Evolutionary conservation across 345 rosid genomes (phyloP).

Genomic region (Triadica sebifera): DNA sequence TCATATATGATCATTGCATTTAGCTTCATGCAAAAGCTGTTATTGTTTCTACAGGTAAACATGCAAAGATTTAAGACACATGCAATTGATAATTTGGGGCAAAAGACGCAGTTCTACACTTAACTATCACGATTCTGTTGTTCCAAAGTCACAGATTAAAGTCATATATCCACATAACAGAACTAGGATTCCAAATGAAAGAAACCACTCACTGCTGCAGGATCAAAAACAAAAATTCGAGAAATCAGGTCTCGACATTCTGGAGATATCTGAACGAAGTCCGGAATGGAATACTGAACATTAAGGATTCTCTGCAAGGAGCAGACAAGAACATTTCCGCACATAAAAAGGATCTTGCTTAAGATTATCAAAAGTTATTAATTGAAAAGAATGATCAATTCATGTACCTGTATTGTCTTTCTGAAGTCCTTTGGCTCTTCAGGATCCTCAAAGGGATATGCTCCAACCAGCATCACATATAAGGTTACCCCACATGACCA

Average conservation of each 20-base stretch:
- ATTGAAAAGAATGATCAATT: neutral
- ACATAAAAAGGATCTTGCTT: neutral
- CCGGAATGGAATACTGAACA: conserved; percentile 31
- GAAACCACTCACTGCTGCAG: conserved; percentile 29
- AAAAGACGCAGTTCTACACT: neutral
- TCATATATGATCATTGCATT: neutral
- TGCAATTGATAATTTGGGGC: neutral
- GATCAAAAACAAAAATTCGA: conserved; percentile 29
- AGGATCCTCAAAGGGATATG: conserved; percentile 38
- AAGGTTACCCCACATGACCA: conserved; percentile 40
- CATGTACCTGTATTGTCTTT: conserved; percentile 30
- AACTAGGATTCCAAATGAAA: neutral
- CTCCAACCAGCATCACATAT: conserved; percentile 33
- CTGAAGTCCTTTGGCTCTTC: conserved; percentile 35
- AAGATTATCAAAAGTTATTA: neutral
- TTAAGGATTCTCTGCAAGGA: conserved; percentile 31
- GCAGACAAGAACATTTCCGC: conserved; percentile 9
- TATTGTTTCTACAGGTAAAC: neutral
- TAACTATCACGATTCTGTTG: neutral
- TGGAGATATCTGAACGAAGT: conserved; percentile 25
- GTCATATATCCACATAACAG: neutral
- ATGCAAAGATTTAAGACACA: neutral
- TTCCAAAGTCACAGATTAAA: no score
- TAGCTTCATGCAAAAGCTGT: neutral
- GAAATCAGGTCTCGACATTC: conserved; percentile 32